A percentile compares a stretch with the other conserved stretches of the same genome.
These are phyloP conservation scores for Capronia americana DNA, from an alignment of 2,329 filamentous ascomycete genomes.

Conservation along the genomic window DNA sequence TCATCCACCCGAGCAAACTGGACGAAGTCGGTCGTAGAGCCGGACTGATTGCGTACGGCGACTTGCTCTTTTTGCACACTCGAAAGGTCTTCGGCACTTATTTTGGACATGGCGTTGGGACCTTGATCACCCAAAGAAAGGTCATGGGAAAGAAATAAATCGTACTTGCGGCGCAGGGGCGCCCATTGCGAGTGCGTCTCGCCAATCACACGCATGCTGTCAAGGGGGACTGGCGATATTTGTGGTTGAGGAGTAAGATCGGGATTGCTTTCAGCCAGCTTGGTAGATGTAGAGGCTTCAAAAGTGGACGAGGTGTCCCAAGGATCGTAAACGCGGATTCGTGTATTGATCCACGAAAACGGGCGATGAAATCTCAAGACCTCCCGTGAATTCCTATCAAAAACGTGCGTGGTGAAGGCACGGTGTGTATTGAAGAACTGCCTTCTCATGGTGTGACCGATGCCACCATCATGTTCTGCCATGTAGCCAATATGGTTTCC, in stretches of 20 bases:
- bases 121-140: slow-evolving; percentile 45
- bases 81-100: slow-evolving; percentile 53
- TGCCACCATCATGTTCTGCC: slow-evolving; percentile 66
- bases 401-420: slow-evolving; percentile 69
- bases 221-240: slow-evolving; percentile 60
- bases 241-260: slow-evolving; percentile 55
- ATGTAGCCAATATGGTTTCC: slow-evolving; percentile 70
- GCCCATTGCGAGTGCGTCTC: slow-evolving; percentile 70
- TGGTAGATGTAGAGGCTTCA: slow-evolving; percentile 43
- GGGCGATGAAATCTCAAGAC: slow-evolving; percentile 67
- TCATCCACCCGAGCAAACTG: slow-evolving; percentile 70
- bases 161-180: slow-evolving; percentile 67
- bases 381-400: slow-evolving; percentile 66
- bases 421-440: slow-evolving; percentile 68
- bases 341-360: slow-evolving; percentile 68
- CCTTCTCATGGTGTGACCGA: slow-evolving; percentile 62
- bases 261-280: slow-evolving; percentile 35
- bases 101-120: slow-evolving; percentile 1
- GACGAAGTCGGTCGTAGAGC: slow-evolving; percentile 50
- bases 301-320: slow-evolving; percentile 47
- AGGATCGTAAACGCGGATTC: slow-evolving; percentile 63
- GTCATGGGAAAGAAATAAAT: slow-evolving; percentile 65
- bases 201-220: slow-evolving; percentile 67
- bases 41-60: slow-evolving; percentile 12
- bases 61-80: slow-evolving; percentile 55